Conservation (phyloP, 1,284 basidiomycete genomes). For the Naganishia sp. region DNA sequence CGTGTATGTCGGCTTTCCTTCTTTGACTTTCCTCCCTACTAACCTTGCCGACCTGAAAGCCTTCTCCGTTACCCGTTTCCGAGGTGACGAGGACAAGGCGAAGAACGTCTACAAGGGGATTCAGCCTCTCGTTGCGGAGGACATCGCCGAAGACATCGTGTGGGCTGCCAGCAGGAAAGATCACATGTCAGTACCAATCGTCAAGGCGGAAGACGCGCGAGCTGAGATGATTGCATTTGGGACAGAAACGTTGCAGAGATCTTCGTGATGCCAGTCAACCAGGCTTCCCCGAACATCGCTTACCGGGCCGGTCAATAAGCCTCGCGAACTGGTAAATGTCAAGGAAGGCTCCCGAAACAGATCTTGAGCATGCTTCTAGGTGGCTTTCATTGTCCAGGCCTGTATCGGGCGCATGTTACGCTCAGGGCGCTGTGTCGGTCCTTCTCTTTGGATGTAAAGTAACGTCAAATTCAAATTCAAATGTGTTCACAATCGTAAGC, state of each 20-base stretch:
- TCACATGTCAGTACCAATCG: constrained; percentile 29
- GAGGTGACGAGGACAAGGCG: constrained; percentile 76
- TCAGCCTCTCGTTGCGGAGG: constrained; percentile 67
- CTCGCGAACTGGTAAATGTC: too few species aligned
- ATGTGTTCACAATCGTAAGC: too few species aligned
- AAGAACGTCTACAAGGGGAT: constrained; percentile 87
- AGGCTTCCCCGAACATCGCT: constrained; percentile 62
- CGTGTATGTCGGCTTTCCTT: constrained; percentile 44
- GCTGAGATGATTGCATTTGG: too few species aligned
- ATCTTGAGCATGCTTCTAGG: too few species aligned
- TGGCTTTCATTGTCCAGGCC: too few species aligned
- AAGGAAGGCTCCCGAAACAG: too few species aligned
- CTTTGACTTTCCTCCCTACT: background rate
- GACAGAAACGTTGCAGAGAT: constrained; percentile 34
- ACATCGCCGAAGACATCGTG: constrained; percentile 96
- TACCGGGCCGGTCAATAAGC: constrained; percentile 26
- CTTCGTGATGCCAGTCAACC: constrained; percentile 60
- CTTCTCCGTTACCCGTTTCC: constrained; percentile 84
- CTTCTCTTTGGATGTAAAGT: too few species aligned
- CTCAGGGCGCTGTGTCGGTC: too few species aligned
- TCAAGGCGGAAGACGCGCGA: too few species aligned
- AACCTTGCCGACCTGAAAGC: constrained; percentile 52
- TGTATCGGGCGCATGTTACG: too few species aligned
- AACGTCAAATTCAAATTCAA: too few species aligned
- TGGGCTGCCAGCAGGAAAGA: constrained; percentile 52